phyloP scores from a whole-genome alignment of 345 rosid species.

The Euclidium syriacum region DNA sequence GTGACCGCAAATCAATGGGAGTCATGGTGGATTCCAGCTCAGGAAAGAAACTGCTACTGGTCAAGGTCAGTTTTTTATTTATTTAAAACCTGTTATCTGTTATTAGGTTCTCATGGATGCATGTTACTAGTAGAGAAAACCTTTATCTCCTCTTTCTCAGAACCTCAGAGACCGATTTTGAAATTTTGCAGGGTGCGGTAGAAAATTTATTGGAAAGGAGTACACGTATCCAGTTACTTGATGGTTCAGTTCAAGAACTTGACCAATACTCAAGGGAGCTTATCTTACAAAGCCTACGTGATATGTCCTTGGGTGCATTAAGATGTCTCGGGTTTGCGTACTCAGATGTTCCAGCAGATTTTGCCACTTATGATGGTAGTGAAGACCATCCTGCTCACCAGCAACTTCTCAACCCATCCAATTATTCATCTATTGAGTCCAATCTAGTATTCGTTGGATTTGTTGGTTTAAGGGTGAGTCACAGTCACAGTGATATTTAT shows the following conservation, averaged over 20 bases:
- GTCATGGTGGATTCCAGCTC: slow-evolving; percentile 82
- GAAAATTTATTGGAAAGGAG: slow-evolving; percentile 90
- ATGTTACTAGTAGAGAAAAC: neutral
- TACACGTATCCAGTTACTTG: slow-evolving; percentile 59
- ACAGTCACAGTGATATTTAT: neutral
- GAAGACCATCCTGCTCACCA: slow-evolving; percentile 91
- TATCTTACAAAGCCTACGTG: slow-evolving; percentile 55
- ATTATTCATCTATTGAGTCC: slow-evolving; percentile 78
- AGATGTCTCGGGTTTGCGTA: slow-evolving; percentile 41
- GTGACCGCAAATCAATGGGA: slow-evolving; percentile 94
- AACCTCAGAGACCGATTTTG: neutral
- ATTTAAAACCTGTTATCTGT: too few relatives aligned
- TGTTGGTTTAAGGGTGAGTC: slow-evolving; percentile 80
- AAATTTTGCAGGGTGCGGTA: slow-evolving; percentile 81
- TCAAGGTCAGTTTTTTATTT: slow-evolving; percentile 61
- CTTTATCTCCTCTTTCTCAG: neutral
- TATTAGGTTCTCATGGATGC: slow-evolving; percentile 4
- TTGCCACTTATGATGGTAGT: slow-evolving; percentile 71
- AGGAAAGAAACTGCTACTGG: slow-evolving; percentile 64
- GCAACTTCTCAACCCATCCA: slow-evolving; percentile 67
- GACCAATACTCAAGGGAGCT: slow-evolving; percentile 54
- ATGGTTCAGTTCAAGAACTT: slow-evolving; percentile 60
- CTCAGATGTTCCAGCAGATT: slow-evolving; percentile 30
- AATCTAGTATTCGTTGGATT: slow-evolving; percentile 73
- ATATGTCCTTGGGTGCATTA: slow-evolving; percentile 75